phyloP scores from a whole-genome alignment of 2,329 filamentous ascomycete genomes.

The Verticillium alfalfae region DNA sequence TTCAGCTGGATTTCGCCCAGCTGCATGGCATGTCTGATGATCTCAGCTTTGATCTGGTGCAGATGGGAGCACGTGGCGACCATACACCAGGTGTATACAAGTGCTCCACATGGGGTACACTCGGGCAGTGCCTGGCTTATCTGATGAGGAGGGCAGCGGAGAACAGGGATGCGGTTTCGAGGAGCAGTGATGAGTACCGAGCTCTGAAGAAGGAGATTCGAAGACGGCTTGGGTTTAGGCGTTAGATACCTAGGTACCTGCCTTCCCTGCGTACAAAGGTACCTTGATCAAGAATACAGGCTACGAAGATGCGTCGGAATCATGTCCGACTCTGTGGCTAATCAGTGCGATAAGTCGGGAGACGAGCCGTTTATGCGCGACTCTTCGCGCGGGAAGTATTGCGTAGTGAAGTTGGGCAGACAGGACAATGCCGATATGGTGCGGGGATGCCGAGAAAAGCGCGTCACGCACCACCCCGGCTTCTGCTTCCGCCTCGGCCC shows the following conservation, averaged over 20 bases:
- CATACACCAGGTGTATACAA: conserved; percentile 14
- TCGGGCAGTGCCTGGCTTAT: conserved; percentile 20
- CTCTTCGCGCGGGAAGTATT: not conserved
- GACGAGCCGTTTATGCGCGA: conserved; percentile 1
- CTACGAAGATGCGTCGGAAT: not conserved
- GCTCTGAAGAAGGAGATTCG: conserved; percentile 21
- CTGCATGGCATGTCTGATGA: conserved; percentile 54
- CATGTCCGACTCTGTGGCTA: not conserved
- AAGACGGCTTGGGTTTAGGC: conserved; percentile 20
- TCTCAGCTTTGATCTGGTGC: conserved; percentile 43
- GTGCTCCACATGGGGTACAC: conserved; percentile 20
- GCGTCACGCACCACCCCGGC: not conserved
- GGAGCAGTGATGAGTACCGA: conserved; percentile 21
- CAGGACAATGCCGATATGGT: too few relatives aligned
- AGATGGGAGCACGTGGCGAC: conserved; percentile 8
- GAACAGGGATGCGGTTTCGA: conserved; percentile 24
- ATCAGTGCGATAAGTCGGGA: conserved; percentile 3
- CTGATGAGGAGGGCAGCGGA: conserved; percentile 18
- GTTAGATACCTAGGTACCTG: not conserved
- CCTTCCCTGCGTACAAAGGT: not conserved
- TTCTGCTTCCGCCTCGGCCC: not conserved
- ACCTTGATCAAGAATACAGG: conserved; percentile 3
- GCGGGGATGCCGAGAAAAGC: not conserved
- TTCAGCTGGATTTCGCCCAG: conserved; percentile 42
- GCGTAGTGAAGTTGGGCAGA: not conserved